Percentiles rank a stretch among this genome's conserved stretches.
These are phyloP conservation scores for Tetrapisispora pingtungensis DNA, from an alignment of 805 yeast species.

Conservation along the genomic window DNA sequence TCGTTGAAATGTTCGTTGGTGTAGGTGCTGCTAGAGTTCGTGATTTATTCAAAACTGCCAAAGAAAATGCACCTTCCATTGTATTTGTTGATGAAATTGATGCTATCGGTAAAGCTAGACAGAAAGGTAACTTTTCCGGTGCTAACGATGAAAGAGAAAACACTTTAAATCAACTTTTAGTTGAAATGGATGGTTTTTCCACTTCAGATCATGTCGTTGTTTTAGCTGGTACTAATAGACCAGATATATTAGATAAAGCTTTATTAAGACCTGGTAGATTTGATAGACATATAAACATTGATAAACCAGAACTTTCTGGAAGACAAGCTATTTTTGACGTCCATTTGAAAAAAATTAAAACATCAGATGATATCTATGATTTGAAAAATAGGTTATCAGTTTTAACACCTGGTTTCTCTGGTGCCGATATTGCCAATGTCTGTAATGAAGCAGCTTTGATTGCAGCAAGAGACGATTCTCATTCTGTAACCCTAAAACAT, in stretches of 20 bases:
- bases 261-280: slow-evolving; percentile 91
- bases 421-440: slow-evolving; percentile 92
- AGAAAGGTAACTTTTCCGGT: slow-evolving; percentile 68
- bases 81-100: slow-evolving; percentile 92
- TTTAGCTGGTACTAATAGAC: slow-evolving; percentile 88
- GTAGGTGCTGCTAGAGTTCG: slow-evolving; percentile 94
- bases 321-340: slow-evolving; percentile 79
- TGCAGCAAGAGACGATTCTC: slow-evolving; percentile 73
- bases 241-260: slow-evolving; percentile 85
- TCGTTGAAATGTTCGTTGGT: slow-evolving; percentile 95
- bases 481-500: slow-evolving; percentile 53
- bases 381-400: slow-evolving; percentile 83
- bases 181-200: slow-evolving; percentile 92
- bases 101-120: slow-evolving; percentile 85
- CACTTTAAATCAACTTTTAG: slow-evolving; percentile 82
- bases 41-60: slow-evolving; percentile 80
- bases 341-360: slow-evolving; percentile 44
- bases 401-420: slow-evolving; percentile 89
- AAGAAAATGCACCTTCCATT: slow-evolving; percentile 83
- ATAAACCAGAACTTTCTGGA: slow-evolving; percentile 81
- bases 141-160: slow-evolving; percentile 90
- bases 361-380: slow-evolving; percentile 36
- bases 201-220: slow-evolving; percentile 87
- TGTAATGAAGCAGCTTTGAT: slow-evolving; percentile 91
- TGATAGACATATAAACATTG: slow-evolving; percentile 80